phyloP scores from a whole-genome alignment of 2,329 filamentous ascomycete species.

The Paramyrothecium sp. region DNA sequence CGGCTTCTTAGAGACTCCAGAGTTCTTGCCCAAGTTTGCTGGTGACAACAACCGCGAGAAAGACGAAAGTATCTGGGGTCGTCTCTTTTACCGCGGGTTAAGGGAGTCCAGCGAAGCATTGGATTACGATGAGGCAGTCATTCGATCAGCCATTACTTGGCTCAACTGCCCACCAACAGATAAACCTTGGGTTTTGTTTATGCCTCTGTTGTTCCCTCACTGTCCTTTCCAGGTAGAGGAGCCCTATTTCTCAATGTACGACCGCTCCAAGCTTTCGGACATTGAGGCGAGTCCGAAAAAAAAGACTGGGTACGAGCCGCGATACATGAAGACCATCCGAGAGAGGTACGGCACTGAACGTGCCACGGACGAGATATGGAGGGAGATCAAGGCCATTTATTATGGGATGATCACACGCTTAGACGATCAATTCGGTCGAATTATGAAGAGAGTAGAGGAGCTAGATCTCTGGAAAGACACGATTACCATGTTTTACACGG shows the following conservation, averaged over 20 bases:
- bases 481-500: slow-evolving; percentile 42
- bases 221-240: slow-evolving; percentile 47
- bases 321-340: slow-evolving; percentile 38
- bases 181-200: slow-evolving; percentile 40
- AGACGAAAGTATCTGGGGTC: slow-evolving; percentile 34
- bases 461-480: slow-evolving; percentile 34
- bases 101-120: slow-evolving; percentile 31
- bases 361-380: slow-evolving; percentile 39
- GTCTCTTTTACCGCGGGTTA: slow-evolving; percentile 39
- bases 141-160: slow-evolving; percentile 40
- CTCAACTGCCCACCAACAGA: slow-evolving; percentile 37
- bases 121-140: slow-evolving; percentile 44
- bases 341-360: slow-evolving; percentile 34
- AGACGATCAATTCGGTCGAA: slow-evolving; percentile 42
- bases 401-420: slow-evolving; percentile 45
- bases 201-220: slow-evolving; percentile 42
- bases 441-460: slow-evolving; percentile 32
- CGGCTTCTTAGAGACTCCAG: slow-evolving; percentile 38
- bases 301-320: slow-evolving; percentile 40
- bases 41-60: slow-evolving; percentile 13
- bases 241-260: slow-evolving; percentile 46
- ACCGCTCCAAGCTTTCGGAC: slow-evolving; percentile 24
- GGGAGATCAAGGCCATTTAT: slow-evolving; percentile 42
- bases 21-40: slow-evolving; percentile 28
- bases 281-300: slow-evolving; percentile 7